These are phyloP conservation scores for Colletotrichum agaves DNA, from an alignment of 2,329 filamentous ascomycete genomes.

Conservation along the genomic window DNA sequence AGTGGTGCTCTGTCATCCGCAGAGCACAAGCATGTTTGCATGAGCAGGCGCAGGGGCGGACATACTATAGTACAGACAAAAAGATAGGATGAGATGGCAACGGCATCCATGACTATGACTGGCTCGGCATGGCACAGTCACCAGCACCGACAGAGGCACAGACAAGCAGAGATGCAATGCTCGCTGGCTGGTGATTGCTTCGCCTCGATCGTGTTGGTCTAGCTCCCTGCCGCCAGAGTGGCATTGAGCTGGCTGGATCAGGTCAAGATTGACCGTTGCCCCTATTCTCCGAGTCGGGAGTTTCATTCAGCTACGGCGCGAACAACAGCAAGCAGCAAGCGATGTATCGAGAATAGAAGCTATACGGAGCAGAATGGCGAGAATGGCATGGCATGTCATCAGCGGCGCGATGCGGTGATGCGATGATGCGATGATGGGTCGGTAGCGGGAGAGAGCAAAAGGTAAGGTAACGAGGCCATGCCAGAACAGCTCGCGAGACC, in stretches of 20 bases:
- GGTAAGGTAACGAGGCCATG: conserved; percentile 14
- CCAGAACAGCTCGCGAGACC: conserved; percentile 8
- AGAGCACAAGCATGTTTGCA: conserved; percentile 28
- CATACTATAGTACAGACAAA: neutral
- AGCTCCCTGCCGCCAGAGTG: conserved; percentile 27
- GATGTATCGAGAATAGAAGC: conserved; percentile 23
- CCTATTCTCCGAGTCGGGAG: conserved; percentile 18
- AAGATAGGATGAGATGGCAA: conserved; percentile 27
- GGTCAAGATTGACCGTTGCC: conserved; percentile 15
- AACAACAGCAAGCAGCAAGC: conserved; percentile 1
- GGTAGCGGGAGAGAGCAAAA: conserved; percentile 9
- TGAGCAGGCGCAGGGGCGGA: conserved; percentile 13
- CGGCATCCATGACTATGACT: conserved; percentile 18
- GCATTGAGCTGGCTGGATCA: conserved; percentile 21
- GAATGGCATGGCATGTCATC: conserved; percentile 29
- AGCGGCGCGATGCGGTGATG: conserved; percentile 32
- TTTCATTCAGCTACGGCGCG: conserved; percentile 18
- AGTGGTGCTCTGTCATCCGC: conserved; percentile 32
- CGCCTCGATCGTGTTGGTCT: conserved; percentile 35
- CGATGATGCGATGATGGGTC: conserved; percentile 25
- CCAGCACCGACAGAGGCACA: conserved; percentile 30
- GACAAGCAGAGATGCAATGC: conserved; percentile 26
- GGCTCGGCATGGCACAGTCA: conserved; percentile 25
- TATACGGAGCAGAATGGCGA: conserved; percentile 13
- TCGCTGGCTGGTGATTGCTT: conserved; percentile 35